Evolutionary conservation across 257 asterid genomes (phyloP).

Genomic region (Parsonsia alboflavescens): DNA sequence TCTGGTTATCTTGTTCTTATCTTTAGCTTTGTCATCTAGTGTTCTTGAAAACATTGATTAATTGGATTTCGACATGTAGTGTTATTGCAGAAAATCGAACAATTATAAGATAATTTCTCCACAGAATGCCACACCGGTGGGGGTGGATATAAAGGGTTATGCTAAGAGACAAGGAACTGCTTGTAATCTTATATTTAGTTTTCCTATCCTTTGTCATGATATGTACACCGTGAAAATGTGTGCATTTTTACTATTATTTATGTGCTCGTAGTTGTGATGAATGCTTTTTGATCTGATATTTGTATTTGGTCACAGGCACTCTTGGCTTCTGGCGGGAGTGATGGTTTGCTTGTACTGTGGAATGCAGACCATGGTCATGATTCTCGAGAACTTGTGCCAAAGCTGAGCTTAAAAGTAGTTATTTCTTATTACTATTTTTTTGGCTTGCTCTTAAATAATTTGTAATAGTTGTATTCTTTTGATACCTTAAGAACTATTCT

Average conservation of each 20-base stretch:
- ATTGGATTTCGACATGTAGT: not conserved
- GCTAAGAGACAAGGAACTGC: not conserved
- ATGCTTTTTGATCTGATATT: conserved; percentile 13
- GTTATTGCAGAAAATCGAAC: not conserved
- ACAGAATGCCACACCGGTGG: too few relatives aligned
- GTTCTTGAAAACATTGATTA: not conserved
- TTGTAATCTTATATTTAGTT: not conserved
- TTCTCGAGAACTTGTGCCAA: conserved; percentile 96
- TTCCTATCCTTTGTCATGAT: not conserved
- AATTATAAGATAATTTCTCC: too few relatives aligned
- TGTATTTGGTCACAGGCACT: conserved; percentile 60
- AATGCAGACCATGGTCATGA: conserved; percentile 94
- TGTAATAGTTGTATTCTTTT: not conserved
- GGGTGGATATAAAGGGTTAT: not conserved
- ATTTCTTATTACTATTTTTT: conserved; percentile 12
- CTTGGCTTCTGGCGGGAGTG: conserved; percentile 96
- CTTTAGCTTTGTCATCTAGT: conserved; percentile 1
- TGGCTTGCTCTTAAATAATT: not conserved
- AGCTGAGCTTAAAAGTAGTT: conserved; percentile 80
- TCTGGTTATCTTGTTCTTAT: not conserved
- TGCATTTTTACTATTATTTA: not conserved
- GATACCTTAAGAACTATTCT: not conserved
- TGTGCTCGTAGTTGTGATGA: conserved; percentile 12
- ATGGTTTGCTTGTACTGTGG: conserved; percentile 96
- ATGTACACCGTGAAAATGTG: not conserved